phyloP scores from a whole-genome alignment of 2,329 filamentous ascomycete species.

The Cytospora mali region DNA sequence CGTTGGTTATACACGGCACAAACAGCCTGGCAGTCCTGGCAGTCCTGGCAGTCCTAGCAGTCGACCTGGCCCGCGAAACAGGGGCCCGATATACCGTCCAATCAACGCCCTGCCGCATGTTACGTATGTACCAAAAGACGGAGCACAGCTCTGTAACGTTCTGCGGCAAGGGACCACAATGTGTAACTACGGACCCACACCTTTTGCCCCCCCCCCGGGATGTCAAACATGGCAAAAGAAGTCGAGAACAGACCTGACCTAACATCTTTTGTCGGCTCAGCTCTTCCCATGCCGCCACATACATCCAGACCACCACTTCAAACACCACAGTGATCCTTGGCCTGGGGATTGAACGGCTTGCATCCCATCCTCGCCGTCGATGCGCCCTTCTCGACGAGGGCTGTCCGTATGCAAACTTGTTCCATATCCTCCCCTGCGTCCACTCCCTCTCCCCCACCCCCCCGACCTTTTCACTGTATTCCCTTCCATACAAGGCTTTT shows the following conservation, averaged over 20 bases:
- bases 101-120: conserved; percentile 15
- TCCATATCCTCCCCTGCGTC: neutral
- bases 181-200: conserved; percentile 17
- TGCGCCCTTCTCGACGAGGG: neutral
- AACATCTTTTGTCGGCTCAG: neutral
- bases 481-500: neutral
- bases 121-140: neutral
- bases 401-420: neutral
- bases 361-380: neutral
- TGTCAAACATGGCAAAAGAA: conserved; percentile 21
- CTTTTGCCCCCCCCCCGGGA: conserved; percentile 6
- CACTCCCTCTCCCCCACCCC: neutral
- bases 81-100: conserved; percentile 14
- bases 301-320: neutral
- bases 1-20: neutral
- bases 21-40: conserved; percentile 1
- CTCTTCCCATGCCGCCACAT: neutral
- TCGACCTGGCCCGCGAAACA: conserved; percentile 24
- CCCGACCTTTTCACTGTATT: no score
- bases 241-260: conserved; percentile 12
- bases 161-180: conserved; percentile 24
- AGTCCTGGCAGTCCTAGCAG: conserved; percentile 1
- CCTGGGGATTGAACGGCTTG: neutral
- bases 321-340: neutral
- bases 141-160: conserved; percentile 29